A percentile compares a stretch with the other conserved stretches of the same genome.
Conservation (phyloP, 2,329 filamentous ascomycete genomes). For the Piedraia hortae region DNA sequence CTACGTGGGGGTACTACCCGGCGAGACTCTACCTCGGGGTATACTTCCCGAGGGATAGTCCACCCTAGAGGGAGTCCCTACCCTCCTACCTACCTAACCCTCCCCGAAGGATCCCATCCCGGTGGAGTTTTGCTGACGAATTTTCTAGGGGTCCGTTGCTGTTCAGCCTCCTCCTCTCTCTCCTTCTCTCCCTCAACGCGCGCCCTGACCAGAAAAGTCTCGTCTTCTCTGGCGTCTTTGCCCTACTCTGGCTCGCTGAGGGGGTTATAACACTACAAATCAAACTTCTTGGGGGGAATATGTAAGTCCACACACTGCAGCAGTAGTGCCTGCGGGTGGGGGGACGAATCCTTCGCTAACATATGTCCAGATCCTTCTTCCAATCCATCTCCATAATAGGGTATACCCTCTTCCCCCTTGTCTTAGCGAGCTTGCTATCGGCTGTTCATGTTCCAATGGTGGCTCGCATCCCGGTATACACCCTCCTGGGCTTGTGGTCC, state of each 20-base stretch:
- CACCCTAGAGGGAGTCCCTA: too few relatives aligned
- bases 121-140: slow-evolving; percentile 5
- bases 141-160: slow-evolving; percentile 54
- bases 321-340: too few relatives aligned
- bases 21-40: too few relatives aligned
- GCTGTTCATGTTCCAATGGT: slow-evolving; percentile 56
- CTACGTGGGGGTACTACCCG: too few relatives aligned
- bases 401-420: slow-evolving; percentile 89
- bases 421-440: slow-evolving; percentile 73
- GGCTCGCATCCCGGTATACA: slow-evolving; percentile 67
- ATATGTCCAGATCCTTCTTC: slow-evolving; percentile 52
- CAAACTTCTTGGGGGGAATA: slow-evolving; percentile 82
- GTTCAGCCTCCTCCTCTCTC: slow-evolving; percentile 69
- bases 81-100: too few relatives aligned
- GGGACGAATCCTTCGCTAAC: slow-evolving; percentile 10
- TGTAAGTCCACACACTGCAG: slow-evolving; percentile 33
- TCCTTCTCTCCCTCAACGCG: slow-evolving; percentile 65
- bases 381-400: slow-evolving; percentile 96
- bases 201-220: slow-evolving; percentile 54
- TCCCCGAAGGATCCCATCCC: too few relatives aligned
- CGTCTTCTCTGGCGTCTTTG: slow-evolving; percentile 90
- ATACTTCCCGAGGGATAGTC: too few relatives aligned
- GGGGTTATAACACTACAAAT: slow-evolving; percentile 95
- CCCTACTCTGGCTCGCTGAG: slow-evolving; percentile 89
- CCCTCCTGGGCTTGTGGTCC: slow-evolving; percentile 72